Evolutionary conservation across 1,284 basidiomycete species (phyloP).

Genomic region (Puccinia triticina): DNA sequence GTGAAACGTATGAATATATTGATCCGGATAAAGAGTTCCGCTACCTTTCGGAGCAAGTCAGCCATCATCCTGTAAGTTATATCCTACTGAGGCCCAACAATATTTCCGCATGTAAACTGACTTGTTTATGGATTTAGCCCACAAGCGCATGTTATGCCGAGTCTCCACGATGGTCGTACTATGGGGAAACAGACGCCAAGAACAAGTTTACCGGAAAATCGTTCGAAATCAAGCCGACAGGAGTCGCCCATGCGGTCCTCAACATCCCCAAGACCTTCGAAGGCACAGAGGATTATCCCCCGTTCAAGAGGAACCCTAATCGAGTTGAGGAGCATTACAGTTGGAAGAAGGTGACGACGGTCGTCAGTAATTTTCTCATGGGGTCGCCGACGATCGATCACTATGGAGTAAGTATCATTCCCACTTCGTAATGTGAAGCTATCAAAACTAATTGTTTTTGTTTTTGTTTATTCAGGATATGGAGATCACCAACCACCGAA

Average conservation of each 20-base stretch:
- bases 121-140: conserved; percentile 62
- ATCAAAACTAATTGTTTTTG: background rate
- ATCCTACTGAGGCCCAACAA: background rate
- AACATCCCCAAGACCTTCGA: conserved; percentile 72
- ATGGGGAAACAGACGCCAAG: conserved; percentile 87
- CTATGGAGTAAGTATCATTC: conserved; percentile 68
- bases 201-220: conserved; percentile 95
- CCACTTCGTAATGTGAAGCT: background rate
- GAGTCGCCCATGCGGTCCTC: conserved; percentile 85
- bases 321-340: conserved; percentile 80
- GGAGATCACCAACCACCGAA: conserved; percentile 88
- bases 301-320: conserved; percentile 60
- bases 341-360: conserved; percentile 95
- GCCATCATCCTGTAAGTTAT: conserved; percentile 74
- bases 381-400: conserved; percentile 94
- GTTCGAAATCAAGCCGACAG: conserved; percentile 94
- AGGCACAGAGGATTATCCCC: conserved; percentile 59
- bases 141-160: conserved; percentile 97
- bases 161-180: conserved; percentile 85
- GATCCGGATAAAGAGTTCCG: conserved; percentile 83
- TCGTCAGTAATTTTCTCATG: conserved; percentile 88
- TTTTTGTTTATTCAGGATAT: conserved; percentile 64
- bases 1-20: conserved; percentile 94
- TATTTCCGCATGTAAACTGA: background rate
- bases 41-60: conserved; percentile 92